Percentiles rank a stretch among this genome's conserved stretches.
Conservation (phyloP, 1,139 yeast genomes). For the Debaryomyces psychrophilus region DNA sequence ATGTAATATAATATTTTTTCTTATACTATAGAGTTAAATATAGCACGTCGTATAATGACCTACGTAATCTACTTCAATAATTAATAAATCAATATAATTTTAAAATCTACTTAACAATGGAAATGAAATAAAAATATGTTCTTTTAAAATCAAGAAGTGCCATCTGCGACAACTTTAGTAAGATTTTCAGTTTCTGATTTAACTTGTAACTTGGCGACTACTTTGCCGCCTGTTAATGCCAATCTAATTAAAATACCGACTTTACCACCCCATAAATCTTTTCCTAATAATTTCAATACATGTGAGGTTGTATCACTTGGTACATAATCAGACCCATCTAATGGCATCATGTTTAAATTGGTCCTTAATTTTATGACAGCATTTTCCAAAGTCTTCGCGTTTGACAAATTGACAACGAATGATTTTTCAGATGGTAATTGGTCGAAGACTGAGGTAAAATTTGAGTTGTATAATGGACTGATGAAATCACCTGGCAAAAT, state of each 20-base stretch:
- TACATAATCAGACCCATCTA: conserved; percentile 77
- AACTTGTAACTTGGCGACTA: conserved; percentile 76
- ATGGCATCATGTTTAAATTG: conserved; percentile 75
- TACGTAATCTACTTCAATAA: conserved; percentile 1
- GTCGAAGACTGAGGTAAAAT: conserved; percentile 76
- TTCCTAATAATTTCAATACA: conserved; percentile 80
- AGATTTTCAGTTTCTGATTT: conserved; percentile 63
- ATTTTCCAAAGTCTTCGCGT: conserved; percentile 36
- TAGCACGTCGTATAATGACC: not conserved
- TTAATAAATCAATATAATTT: conserved; percentile 8
- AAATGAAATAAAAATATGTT: conserved; percentile 7
- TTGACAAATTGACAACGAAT: conserved; percentile 42
- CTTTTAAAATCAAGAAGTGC: conserved; percentile 24
- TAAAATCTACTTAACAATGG: conserved; percentile 8
- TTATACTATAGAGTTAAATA: not conserved
- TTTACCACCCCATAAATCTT: conserved; percentile 72
- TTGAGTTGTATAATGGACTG: conserved; percentile 74
- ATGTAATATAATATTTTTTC: conserved; percentile 1
- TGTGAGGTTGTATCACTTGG: conserved; percentile 66
- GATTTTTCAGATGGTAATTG: conserved; percentile 52
- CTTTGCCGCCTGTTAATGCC: conserved; percentile 68
- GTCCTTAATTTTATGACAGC: conserved; percentile 53
- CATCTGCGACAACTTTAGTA: conserved; percentile 50
- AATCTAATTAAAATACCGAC: conserved; percentile 72
- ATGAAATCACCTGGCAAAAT: conserved; percentile 83